Conservation (phyloP, 306 rosid species). For the Neltuma alba region DNA sequence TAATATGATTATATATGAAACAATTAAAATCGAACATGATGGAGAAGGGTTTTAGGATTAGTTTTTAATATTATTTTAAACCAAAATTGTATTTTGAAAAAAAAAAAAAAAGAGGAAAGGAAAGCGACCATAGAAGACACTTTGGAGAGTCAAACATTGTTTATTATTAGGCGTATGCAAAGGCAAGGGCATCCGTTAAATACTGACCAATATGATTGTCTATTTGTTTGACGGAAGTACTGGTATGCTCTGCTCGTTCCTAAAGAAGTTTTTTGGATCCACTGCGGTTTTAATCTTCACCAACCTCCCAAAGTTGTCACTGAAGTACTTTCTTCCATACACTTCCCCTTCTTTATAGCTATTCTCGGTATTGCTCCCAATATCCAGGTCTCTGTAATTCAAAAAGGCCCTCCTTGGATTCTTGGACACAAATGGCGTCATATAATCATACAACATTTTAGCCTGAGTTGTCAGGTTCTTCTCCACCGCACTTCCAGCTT, state of each 20-base stretch:
- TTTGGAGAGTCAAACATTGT: too few relatives aligned
- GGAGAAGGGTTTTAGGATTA: too few relatives aligned
- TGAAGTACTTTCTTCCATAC: constrained; percentile 53
- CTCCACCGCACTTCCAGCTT: neutral
- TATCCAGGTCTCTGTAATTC: constrained; percentile 22
- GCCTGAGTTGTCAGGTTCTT: neutral
- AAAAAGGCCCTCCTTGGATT: neutral
- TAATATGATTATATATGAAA: too few relatives aligned
- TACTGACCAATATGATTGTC: too few relatives aligned
- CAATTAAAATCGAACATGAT: too few relatives aligned
- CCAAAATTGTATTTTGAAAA: too few relatives aligned
- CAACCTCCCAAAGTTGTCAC: constrained; percentile 49
- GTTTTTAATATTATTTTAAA: too few relatives aligned
- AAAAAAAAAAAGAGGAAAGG: too few relatives aligned
- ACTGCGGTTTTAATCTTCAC: constrained; percentile 50
- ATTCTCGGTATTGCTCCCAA: constrained; percentile 39
- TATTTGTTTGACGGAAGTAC: neutral
- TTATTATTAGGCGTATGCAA: too few relatives aligned
- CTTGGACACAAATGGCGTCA: neutral
- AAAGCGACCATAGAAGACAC: too few relatives aligned
- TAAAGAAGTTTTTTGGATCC: constrained; percentile 55
- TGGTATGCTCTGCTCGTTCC: constrained; percentile 58
- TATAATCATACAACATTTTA: neutral
- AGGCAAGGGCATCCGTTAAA: too few relatives aligned
- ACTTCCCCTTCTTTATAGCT: constrained; percentile 48